Conservation (phyloP, 2,329 filamentous ascomycete genomes). For the Thielaviopsis ethacetica region DNA sequence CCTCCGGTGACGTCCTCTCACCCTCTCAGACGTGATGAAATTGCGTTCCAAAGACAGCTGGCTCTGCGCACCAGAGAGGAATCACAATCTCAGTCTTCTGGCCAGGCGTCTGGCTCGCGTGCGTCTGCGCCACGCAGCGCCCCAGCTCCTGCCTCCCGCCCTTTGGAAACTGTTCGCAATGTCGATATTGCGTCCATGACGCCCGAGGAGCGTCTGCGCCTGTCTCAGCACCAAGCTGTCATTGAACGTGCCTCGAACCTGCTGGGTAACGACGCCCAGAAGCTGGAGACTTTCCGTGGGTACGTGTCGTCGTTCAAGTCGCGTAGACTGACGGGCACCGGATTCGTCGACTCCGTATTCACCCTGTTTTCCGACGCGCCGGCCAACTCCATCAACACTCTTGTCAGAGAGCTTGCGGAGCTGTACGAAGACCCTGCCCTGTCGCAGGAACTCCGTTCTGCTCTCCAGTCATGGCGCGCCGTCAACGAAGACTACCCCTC, state of each 20-base stretch:
- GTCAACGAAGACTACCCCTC: slow-evolving; percentile 94
- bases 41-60: slow-evolving; percentile 83
- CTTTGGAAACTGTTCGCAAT: slow-evolving; percentile 5
- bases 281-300: slow-evolving; percentile 61
- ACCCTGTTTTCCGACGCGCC: slow-evolving; percentile 65
- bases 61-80: slow-evolving; percentile 71
- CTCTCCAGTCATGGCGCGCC: slow-evolving; percentile 90
- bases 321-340: slow-evolving; percentile 50
- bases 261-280: slow-evolving; percentile 58
- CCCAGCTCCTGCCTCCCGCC: too few relatives aligned
- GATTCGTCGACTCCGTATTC: slow-evolving; percentile 78
- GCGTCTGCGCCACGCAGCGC: background rate
- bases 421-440: slow-evolving; percentile 75
- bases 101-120: slow-evolving; percentile 15
- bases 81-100: slow-evolving; percentile 33
- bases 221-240: slow-evolving; percentile 66
- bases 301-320: slow-evolving; percentile 66
- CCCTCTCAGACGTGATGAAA: slow-evolving; percentile 61
- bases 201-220: slow-evolving; percentile 65
- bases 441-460: slow-evolving; percentile 55
- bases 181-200: slow-evolving; percentile 25
- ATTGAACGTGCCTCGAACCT: slow-evolving; percentile 72
- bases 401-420: slow-evolving; percentile 82
- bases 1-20: slow-evolving; percentile 63
- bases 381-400: slow-evolving; percentile 65